A percentile compares a stretch with the other conserved stretches of the same genome.
These are phyloP conservation scores for Thalassia testudinum DNA, from an alignment of 116 monocot genomes.

Conservation along the genomic window DNA sequence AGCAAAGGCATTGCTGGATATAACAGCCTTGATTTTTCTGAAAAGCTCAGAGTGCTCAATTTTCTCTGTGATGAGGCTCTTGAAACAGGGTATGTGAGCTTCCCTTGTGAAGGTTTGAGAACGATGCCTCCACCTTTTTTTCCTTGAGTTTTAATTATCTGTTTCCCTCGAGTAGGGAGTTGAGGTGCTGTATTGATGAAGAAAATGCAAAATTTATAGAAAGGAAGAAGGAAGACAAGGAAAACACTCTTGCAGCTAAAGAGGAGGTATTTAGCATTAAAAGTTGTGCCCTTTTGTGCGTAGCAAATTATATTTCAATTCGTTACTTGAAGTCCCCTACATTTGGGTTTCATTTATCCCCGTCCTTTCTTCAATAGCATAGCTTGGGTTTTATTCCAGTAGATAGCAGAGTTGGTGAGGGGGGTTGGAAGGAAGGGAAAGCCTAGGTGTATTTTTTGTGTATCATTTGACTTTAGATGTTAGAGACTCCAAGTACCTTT, in stretches of 20 bases:
- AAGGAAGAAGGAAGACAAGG: constrained; percentile 24
- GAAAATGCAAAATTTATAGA: constrained; percentile 36
- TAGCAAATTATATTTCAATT: not conserved
- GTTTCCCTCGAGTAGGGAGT: constrained; percentile 12
- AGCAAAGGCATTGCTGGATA: constrained; percentile 23
- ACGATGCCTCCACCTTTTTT: not conserved
- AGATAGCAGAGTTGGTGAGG: no score
- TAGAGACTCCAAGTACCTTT: no score
- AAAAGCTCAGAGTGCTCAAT: constrained; percentile 47
- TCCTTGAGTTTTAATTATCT: not conserved
- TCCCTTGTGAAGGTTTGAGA: not conserved
- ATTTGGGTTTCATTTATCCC: no score
- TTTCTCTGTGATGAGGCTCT: constrained; percentile 77
- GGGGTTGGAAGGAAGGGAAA: no score
- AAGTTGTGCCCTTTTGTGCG: not conserved
- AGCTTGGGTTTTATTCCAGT: no score
- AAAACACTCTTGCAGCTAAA: constrained; percentile 24
- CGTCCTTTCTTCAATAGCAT: not conserved
- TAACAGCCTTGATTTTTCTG: constrained; percentile 30
- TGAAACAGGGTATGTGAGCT: constrained; percentile 45
- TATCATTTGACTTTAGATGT: no score
- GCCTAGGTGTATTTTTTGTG: no score
- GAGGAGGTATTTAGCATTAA: constrained; percentile 1
- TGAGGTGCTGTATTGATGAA: constrained; percentile 48
- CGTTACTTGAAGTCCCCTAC: not conserved